Evolutionary conservation across 2,329 filamentous ascomycete species (phyloP), one percentile per base, ranked within the genome.

Genomic region (Xylaria sp.): DNA sequence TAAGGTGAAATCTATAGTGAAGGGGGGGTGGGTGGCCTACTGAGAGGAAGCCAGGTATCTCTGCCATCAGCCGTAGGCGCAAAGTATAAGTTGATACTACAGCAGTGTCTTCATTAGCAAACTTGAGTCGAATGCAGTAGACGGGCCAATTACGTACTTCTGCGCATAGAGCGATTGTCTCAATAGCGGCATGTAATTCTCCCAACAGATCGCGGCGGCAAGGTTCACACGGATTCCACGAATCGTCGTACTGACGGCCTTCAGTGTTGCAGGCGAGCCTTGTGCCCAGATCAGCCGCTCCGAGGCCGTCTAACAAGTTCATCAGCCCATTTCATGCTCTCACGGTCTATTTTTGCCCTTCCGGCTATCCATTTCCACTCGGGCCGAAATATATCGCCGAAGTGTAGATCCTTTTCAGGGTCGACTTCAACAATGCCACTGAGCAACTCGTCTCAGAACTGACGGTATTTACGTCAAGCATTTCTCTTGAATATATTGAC

Each of bases 171-270:
- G 84, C 17, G 89, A 87, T 78, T 97, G 92, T 20, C 95, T 88
- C 7, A 97, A 84, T 20, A 97, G 83, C 0, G 94, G 94, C 94
- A 97, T 97, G 82, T 95, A 97, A 79, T 93, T 97, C 80, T 98
- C 94, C 94, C 94, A 97, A 84, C 94, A 97, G 73, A 98, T 97
- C 3, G 94, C 95, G 3, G 92, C 90, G 0, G 91, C 94, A 68
- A 97, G 87, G 65, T 93, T 95, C 68, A 97, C 81, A 71, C 89
- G 89, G 2, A 94, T 88, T 59, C 93, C 93, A 69, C 91, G 90
- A 78, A 97, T 93, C 28, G 85, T 88, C 0, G 93, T 94, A 31
- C 89, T 91, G 0, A 97, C 89, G 3, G 94, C 94, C 70, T 89
- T 88, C 33, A 97, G 86, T 3, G 93, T 96, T 0, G 88, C 88